These are phyloP conservation scores for Medicago lupulina DNA, from an alignment of 306 rosid genomes.

Conservation along the genomic window DNA sequence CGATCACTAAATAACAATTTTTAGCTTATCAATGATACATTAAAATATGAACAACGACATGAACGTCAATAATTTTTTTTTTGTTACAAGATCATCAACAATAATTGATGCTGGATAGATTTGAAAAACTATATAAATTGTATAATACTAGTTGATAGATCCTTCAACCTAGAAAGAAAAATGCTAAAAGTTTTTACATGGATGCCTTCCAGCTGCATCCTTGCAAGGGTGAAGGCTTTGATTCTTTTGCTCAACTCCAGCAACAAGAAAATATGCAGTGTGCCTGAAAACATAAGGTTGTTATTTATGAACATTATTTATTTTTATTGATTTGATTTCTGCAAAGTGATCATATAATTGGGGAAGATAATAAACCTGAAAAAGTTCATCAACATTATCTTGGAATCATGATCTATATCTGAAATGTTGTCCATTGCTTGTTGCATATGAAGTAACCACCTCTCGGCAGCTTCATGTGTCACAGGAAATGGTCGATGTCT, in stretches of 20 bases:
- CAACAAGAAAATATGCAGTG: slow-evolving; percentile 90
- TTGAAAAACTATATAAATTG: slow-evolving; percentile 14
- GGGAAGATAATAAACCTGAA: slow-evolving; percentile 51
- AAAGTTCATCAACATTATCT: slow-evolving; percentile 68
- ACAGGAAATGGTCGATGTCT: slow-evolving; percentile 85
- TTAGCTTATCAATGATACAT: background rate
- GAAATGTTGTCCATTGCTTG: slow-evolving; percentile 69
- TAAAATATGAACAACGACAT: background rate
- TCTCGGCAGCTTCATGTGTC: slow-evolving; percentile 76
- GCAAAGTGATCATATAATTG: background rate
- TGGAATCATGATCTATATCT: slow-evolving; percentile 74
- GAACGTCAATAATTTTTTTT: background rate
- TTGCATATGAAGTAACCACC: slow-evolving; percentile 90
- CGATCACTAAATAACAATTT: background rate
- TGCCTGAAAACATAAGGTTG: slow-evolving; percentile 51
- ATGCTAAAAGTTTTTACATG: slow-evolving; percentile 41
- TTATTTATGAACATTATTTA: no score
- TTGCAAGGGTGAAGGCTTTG: slow-evolving; percentile 61
- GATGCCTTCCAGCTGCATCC: slow-evolving; percentile 51
- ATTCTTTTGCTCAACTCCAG: slow-evolving; percentile 73
- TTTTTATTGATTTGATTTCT: background rate
- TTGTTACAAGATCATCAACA: background rate
- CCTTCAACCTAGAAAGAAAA: background rate
- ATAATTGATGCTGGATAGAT: background rate
- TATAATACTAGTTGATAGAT: slow-evolving; percentile 9